Conservation (phyloP, 2,329 filamentous ascomycete genomes). For the Arachnomyces sp. region DNA sequence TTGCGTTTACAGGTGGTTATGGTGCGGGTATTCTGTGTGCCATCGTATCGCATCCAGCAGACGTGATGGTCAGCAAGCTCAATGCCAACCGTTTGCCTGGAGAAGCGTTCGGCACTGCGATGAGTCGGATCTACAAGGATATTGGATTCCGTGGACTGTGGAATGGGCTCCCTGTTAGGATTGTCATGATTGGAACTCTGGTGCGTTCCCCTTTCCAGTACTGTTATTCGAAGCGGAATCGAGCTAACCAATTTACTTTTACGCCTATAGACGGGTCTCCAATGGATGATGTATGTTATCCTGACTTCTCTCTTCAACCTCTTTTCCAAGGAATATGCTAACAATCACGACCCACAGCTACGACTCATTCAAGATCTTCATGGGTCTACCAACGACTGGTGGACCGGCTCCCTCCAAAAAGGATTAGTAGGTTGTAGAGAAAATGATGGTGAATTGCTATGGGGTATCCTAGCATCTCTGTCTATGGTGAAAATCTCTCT, state of each 20-base stretch:
- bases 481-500: too few species aligned
- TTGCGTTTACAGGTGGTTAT: constrained; percentile 77
- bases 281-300: constrained; percentile 81
- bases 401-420: constrained; percentile 50
- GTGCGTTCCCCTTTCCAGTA: constrained; percentile 19
- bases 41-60: constrained; percentile 68
- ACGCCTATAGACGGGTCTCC: constrained; percentile 55
- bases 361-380: constrained; percentile 83
- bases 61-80: constrained; percentile 89
- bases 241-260: constrained; percentile 13
- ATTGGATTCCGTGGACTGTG: constrained; percentile 84
- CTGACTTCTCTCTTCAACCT: not conserved
- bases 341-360: constrained; percentile 25
- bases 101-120: constrained; percentile 69
- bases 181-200: constrained; percentile 79
- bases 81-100: constrained; percentile 69
- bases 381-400: constrained; percentile 77
- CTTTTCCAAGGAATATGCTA: constrained; percentile 13
- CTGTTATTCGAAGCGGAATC: not conserved
- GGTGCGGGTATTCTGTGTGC: constrained; percentile 83
- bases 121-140: constrained; percentile 71
- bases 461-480: too few species aligned
- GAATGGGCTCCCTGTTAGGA: constrained; percentile 79
- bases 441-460: not conserved
- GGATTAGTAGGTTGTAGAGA: constrained; percentile 22